Evolutionary conservation across 2,329 filamentous ascomycete species (phyloP), one percentile per base, ranked within the genome.

Genomic region (Endocalyx cinctus): DNA sequence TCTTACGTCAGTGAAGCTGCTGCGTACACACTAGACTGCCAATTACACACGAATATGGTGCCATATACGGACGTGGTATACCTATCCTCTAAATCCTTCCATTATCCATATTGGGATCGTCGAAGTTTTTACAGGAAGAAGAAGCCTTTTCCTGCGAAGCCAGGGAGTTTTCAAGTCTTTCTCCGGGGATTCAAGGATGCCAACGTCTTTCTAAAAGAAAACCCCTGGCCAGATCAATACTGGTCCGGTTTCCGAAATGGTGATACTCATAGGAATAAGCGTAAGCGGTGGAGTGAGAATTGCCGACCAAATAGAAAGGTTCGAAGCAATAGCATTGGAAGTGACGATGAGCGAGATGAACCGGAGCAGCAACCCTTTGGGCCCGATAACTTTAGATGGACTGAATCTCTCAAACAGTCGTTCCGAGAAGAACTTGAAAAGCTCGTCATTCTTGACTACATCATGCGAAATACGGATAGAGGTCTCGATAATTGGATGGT

Each of bases 401-500:
- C 87, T 1, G 85, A 94, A 32, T 66, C 72, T 5, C 62, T 98
- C 28, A 94, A 97, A 55, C 87, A 94, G 58, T 84, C 87, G 0
- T 95, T 98, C 57, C 73, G 92, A 23, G 92, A 98, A 59, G 86
- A 97, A 63, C 72, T 98, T 29, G 92, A 98, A 64, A 97, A 96
- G 61, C 70, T 98, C 6, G 94, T 98, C 15, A 94, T 98, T 51
- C 63, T 98, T 45, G 92, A 98, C 62, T 98, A 98, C 58, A 94
- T 98, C 43, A 98, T 98, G 92, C 79, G 92, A 37, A 98, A 98
- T 55, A 98, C 92, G 2, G 92, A 98, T 58, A 78, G 92, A 62
- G 92, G 92, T 2, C 69, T 96, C 36, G 92, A 98, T 58, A 98
- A 98, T 51, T 98, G 92, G 92, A 98, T 98, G 92, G 88, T 98